Base-by-base conservation (phyloP, 441 rosid genomes). In the Populus tomentosa region DNA sequence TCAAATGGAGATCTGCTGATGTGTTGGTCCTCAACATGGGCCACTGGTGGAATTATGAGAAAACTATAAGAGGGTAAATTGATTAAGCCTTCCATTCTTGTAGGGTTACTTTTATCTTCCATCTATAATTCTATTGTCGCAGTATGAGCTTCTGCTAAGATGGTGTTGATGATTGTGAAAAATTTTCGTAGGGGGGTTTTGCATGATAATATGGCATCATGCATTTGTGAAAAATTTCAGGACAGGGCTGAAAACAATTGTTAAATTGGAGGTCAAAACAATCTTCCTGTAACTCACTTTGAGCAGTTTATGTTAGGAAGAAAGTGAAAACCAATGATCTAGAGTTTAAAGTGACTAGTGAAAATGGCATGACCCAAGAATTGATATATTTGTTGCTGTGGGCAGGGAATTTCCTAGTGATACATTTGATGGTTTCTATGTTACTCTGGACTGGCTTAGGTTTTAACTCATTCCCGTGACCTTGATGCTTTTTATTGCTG, bases 11-110 rank as follows among this genome's bases (percentile, higher is more conserved):
- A 69, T 85, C 85, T 24, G 90, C 98, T 6, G 99, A 94, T 82
- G 56, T 94, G 42, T 77, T 95, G 83, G 88, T 95, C 67, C 84
- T 95, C 80, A 95, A 95, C 80, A 87, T 91, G 0, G 99, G 99
- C 69, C 98, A 95, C 80, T 95, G 99, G 99, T 95, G 97, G 98
- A 94, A 95, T 71, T 82, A 89, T 50, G 99, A 94, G 91, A 95
- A 95, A 88, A 95, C 99, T 36, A 79, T 89, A 28, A 89, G 92
- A 78, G 90, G 89, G 99, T 95, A 84, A 86, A 42, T 63, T 50
- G 8, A 53, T 63, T 40, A 53, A 16, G n/a, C 61, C 20, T 70
- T 23, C 71, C 23, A 8, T 74, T 56, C 76, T 32, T 59, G 18
- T 80, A 56, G 61, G 5, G 13, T 14, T 73, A 62, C 40, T 53